These are phyloP conservation scores for Eucalyptus decipiens DNA, from an alignment of 345 rosid genomes.

Conservation along the genomic window DNA sequence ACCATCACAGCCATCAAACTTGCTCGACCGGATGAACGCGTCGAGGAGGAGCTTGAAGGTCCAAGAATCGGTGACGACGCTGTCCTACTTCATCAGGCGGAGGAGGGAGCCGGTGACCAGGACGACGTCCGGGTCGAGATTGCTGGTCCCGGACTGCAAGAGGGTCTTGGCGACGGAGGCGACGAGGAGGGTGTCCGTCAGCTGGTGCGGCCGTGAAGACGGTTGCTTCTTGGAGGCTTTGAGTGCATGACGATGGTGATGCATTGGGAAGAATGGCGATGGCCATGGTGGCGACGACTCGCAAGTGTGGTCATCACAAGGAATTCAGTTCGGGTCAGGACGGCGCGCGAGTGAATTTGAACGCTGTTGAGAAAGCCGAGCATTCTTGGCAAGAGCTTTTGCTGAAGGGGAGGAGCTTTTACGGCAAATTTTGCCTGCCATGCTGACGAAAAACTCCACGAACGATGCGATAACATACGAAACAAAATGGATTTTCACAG, in stretches of 20 bases:
- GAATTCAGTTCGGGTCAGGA: too few relatives aligned
- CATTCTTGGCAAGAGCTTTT: not conserved
- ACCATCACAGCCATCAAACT: conserved; percentile 1
- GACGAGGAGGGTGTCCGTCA: conserved; percentile 20
- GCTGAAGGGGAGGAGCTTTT: not conserved
- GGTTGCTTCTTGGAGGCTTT: not conserved
- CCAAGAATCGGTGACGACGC: conserved; percentile 31
- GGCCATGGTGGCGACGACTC: not conserved
- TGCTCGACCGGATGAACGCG: conserved; percentile 35
- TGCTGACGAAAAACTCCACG: not conserved
- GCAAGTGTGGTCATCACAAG: not conserved
- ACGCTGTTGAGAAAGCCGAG: not conserved
- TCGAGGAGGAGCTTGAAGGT: conserved; percentile 55
- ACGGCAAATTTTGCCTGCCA: not conserved
- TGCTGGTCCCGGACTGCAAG: conserved; percentile 43
- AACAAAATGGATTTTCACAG: not conserved
- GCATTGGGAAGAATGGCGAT: not conserved
- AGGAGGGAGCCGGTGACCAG: conserved; percentile 56
- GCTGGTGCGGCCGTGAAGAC: not conserved
- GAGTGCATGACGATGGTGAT: not conserved
- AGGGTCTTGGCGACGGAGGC: conserved; percentile 55
- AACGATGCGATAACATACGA: not conserved
- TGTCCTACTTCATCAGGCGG: conserved; percentile 49
- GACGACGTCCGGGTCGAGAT: conserved; percentile 38
- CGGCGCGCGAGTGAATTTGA: not conserved